Evolutionary conservation across 2,329 filamentous ascomycete genomes (phyloP).

Genomic region (Fusarium cyanostomum): DNA sequence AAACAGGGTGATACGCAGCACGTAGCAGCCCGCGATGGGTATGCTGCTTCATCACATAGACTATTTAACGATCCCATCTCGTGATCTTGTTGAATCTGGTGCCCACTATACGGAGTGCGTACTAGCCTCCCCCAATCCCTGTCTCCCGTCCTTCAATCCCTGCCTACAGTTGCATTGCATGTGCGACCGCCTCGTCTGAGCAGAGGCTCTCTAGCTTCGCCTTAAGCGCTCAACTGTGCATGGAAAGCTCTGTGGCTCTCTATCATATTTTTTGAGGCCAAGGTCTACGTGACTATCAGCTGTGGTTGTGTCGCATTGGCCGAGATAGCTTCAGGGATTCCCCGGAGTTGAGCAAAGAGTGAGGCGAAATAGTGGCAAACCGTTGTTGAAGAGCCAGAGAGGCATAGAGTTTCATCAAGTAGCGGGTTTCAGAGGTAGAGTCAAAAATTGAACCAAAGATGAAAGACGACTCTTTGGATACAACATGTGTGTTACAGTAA

Average conservation of each 20-base stretch:
- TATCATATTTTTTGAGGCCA: too few relatives aligned
- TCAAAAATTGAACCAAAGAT: too few relatives aligned
- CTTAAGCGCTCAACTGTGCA: neutral
- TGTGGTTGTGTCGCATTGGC: too few relatives aligned
- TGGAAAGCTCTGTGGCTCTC: neutral
- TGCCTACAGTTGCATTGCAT: slow-evolving; percentile 9
- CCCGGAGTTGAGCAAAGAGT: too few relatives aligned
- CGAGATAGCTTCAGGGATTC: too few relatives aligned
- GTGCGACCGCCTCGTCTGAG: slow-evolving; percentile 17
- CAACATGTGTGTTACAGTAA: neutral
- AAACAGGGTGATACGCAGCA: too few relatives aligned
- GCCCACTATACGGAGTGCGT: neutral
- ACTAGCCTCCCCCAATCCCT: neutral
- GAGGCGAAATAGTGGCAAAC: too few relatives aligned
- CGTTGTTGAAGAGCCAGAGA: too few relatives aligned
- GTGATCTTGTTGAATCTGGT: slow-evolving; percentile 1
- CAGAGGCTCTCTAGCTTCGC: neutral
- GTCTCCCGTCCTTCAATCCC: slow-evolving; percentile 10
- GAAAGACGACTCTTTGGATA: neutral
- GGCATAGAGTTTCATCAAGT: too few relatives aligned
- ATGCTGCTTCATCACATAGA: neutral
- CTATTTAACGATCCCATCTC: neutral
- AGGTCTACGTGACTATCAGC: too few relatives aligned
- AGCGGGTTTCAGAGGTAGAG: too few relatives aligned
- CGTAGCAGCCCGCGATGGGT: too few relatives aligned